Base-by-base conservation (phyloP, 352 stramenopile species). In the Phytophthora cryptogea region DNA sequence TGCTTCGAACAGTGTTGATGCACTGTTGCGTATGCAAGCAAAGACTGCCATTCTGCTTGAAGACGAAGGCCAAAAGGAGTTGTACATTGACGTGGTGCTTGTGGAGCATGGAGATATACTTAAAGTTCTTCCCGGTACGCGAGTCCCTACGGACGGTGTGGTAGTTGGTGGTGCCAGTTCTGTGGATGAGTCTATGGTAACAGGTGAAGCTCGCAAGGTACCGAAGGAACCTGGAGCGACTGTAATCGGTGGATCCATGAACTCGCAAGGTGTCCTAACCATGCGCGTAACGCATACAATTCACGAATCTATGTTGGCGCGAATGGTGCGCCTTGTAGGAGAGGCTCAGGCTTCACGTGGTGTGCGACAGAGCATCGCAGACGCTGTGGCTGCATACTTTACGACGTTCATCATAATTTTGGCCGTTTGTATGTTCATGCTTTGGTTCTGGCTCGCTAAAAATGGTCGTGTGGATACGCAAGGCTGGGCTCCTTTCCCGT, bases 1-100 rank as follows among this genome's bases (percentile, higher is more conserved):
- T 44, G 83, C 84, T 11, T 88, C 84, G 6, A 84, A 82, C 54
- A 90, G 78, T 33, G 68, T 93, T 16, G 78, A 89, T 41, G 72
- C 74, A 20, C 62, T 93, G 30, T 53, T 90, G 30, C 74, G 77
- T 11, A 86, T 90, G 56, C 80, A 93, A 53, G 78, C 82, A 30
- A 91, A 91, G 62, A 95, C 80, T 1, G 96, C 96, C 9, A 95
- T 96, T 35, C 72, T 98, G 51, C 65, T 98, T 16, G 83, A 90
- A 39, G 49, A 66, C 1, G 56, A 68, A 10, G 63, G 40, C 4
- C 51, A 74, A 42, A 80, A 84, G 39, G 84, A 92, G 46, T 62
- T 78, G 36, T 87, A 89, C 59, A 88, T 93, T 58, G 84, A 93
- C 33, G 68, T 91, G 16, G 70, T 86, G 41, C 73, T 93, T n/a